A percentile compares a stretch with the other conserved stretches of the same genome.
These are phyloP conservation scores for Russula sp. DNA, from an alignment of 768 basidiomycete genomes.

Conservation along the genomic window DNA sequence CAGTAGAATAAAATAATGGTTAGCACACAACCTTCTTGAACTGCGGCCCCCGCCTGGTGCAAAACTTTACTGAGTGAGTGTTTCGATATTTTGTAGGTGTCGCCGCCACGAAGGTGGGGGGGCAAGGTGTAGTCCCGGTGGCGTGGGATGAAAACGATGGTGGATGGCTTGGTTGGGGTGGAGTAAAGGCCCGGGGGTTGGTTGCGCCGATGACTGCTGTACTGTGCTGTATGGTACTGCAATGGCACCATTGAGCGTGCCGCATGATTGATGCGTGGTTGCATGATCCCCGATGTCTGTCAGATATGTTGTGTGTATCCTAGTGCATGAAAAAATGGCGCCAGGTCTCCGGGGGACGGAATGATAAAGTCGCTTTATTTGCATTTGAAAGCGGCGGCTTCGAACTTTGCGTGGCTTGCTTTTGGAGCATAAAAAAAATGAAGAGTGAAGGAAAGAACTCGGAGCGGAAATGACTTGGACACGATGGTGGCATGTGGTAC, in stretches of 20 bases:
- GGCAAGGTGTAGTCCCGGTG: neutral
- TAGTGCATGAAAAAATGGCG: neutral
- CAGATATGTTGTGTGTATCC: neutral
- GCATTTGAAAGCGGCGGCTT: neutral
- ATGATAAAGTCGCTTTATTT: neutral
- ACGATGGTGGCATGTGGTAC: too few relatives aligned
- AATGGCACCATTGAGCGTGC: neutral
- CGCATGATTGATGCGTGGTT: neutral
- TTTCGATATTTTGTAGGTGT: too few relatives aligned
- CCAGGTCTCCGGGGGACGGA: neutral
- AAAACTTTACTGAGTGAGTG: too few relatives aligned
- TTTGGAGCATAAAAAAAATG: neutral
- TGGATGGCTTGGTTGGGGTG: neutral
- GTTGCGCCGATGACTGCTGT: too few relatives aligned
- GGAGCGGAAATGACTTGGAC: neutral
- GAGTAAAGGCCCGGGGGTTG: too few relatives aligned
- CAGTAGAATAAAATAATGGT: too few relatives aligned
- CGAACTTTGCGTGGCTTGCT: neutral
- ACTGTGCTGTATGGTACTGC: too few relatives aligned
- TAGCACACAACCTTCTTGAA: too few relatives aligned
- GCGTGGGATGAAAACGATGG: neutral
- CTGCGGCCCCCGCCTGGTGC: too few relatives aligned
- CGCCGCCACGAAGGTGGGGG: too few relatives aligned
- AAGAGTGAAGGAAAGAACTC: neutral
- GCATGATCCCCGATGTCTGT: neutral